These are phyloP conservation scores for Bipolaris bicolor DNA, from an alignment of 2,329 filamentous ascomycete genomes.

Conservation along the genomic window DNA sequence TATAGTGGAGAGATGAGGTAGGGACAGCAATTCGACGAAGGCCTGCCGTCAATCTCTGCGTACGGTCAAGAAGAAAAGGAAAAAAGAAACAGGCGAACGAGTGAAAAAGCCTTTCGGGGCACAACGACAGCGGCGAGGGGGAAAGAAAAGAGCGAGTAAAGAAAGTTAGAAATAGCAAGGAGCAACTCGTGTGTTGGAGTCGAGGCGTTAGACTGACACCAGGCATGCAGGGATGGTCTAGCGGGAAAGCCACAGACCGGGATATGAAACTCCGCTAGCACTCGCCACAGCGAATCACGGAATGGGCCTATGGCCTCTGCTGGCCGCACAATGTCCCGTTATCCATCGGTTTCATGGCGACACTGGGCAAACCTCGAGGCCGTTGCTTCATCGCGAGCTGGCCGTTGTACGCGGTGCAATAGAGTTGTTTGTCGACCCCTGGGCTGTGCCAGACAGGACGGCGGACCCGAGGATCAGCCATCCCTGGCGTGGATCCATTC, in stretches of 20 bases:
- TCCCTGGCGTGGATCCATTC: constrained; percentile 33
- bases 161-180: constrained; percentile 20
- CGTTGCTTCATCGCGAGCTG: not conserved
- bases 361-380: not conserved
- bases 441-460: not conserved
- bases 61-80: constrained; percentile 14
- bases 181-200: constrained; percentile 12
- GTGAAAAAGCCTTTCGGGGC: constrained; percentile 27
- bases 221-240: constrained; percentile 23
- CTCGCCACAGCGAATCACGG: constrained; percentile 31
- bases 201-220: constrained; percentile 19
- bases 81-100: constrained; percentile 29
- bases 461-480: constrained; percentile 11
- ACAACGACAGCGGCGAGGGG: constrained; percentile 18
- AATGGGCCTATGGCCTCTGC: constrained; percentile 15
- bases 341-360: constrained; percentile 12
- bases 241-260: constrained; percentile 29
- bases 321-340: constrained; percentile 11
- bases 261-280: constrained; percentile 26
- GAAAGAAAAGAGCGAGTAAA: constrained; percentile 15
- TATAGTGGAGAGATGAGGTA: constrained; percentile 22
- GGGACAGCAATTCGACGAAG: constrained; percentile 39
- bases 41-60: constrained; percentile 36
- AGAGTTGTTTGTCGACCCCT: not conserved
- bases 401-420: not conserved